Evolutionary conservation across 2,329 filamentous ascomycete species (phyloP).

Genomic region (Calonectria pseudoreteaudii): DNA sequence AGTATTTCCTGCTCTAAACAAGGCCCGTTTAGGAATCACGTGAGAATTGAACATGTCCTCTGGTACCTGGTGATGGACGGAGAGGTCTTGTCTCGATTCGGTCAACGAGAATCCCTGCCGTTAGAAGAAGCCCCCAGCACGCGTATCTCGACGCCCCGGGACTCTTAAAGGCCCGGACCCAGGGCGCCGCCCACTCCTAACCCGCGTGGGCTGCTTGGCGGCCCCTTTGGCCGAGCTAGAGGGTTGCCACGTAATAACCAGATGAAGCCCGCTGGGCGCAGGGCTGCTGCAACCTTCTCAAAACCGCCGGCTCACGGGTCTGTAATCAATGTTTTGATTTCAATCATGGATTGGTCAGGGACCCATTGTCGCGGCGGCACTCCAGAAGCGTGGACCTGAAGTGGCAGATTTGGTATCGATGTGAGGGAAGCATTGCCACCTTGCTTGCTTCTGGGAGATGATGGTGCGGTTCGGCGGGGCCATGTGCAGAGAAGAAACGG

Average conservation of each 20-base stretch:
- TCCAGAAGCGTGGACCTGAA: conserved; percentile 20
- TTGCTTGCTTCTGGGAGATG: conserved; percentile 36
- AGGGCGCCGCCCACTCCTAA: conserved; percentile 36
- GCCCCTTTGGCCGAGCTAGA: conserved; percentile 43
- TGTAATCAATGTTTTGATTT: conserved; percentile 13
- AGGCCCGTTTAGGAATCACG: conserved; percentile 13
- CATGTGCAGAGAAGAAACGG: conserved; percentile 24
- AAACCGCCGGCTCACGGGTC: conserved; percentile 20
- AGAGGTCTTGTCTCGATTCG: background rate
- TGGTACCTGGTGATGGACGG: background rate
- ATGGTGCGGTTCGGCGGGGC: conserved; percentile 38
- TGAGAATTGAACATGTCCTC: background rate
- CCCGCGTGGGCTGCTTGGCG: conserved; percentile 39
- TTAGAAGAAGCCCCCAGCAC: conserved; percentile 18
- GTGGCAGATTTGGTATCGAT: conserved; percentile 28
- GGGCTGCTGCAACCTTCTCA: conserved; percentile 27
- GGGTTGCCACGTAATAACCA: conserved; percentile 45
- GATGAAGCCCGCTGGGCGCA: conserved; percentile 14
- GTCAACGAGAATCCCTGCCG: conserved; percentile 10
- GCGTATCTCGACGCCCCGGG: conserved; percentile 27
- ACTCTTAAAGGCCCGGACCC: conserved; percentile 30
- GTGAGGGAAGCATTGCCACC: conserved; percentile 24
- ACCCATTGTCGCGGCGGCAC: background rate
- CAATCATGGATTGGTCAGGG: conserved; percentile 9
- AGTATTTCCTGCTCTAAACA: background rate